Percentiles rank a stretch among this genome's conserved stretches.
These are phyloP conservation scores for Thelonectria discophora DNA, from an alignment of 2,329 filamentous ascomycete species.

Conservation along the genomic window DNA sequence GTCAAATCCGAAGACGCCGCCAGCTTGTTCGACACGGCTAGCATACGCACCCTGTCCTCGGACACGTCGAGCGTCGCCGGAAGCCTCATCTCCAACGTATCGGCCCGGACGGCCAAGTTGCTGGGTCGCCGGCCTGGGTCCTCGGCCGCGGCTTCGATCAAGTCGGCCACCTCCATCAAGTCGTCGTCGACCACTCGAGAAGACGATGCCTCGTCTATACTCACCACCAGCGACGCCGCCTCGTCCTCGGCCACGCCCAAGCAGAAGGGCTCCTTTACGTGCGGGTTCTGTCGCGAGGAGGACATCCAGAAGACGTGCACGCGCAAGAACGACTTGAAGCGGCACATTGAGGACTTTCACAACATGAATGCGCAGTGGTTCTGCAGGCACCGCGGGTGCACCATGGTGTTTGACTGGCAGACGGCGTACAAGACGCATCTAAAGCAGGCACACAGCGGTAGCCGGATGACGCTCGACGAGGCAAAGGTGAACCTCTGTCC, in stretches of 20 bases:
- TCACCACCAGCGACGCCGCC: slow-evolving; percentile 37
- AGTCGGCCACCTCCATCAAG: slow-evolving; percentile 33
- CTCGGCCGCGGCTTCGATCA: slow-evolving; percentile 32
- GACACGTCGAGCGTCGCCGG: slow-evolving; percentile 52
- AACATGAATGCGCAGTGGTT: slow-evolving; percentile 58
- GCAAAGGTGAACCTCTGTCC: slow-evolving; percentile 55
- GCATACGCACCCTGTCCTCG: slow-evolving; percentile 51
- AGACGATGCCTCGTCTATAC: slow-evolving; percentile 36
- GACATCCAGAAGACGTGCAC: slow-evolving; percentile 54
- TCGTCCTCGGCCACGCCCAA: slow-evolving; percentile 43
- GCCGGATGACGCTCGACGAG: slow-evolving; percentile 52
- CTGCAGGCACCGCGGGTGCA: slow-evolving; percentile 55
- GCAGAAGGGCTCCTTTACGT: slow-evolving; percentile 51
- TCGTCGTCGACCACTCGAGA: slow-evolving; percentile 32
- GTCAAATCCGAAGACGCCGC: slow-evolving; percentile 48
- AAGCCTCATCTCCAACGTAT: slow-evolving; percentile 54
- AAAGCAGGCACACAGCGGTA: slow-evolving; percentile 55
- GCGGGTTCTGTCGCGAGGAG: slow-evolving; percentile 54
- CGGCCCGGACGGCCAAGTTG: slow-evolving; percentile 48
- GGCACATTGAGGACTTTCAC: slow-evolving; percentile 59
- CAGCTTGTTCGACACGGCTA: slow-evolving; percentile 50
- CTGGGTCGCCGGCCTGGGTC: slow-evolving; percentile 43
- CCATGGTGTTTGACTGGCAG: slow-evolving; percentile 58
- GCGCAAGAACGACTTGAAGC: slow-evolving; percentile 58
- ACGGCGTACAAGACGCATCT: slow-evolving; percentile 58